Base-by-base conservation (phyloP, 2,329 filamentous ascomycete species). In the Pseudopyrenochaeta lycopersici region DNA sequence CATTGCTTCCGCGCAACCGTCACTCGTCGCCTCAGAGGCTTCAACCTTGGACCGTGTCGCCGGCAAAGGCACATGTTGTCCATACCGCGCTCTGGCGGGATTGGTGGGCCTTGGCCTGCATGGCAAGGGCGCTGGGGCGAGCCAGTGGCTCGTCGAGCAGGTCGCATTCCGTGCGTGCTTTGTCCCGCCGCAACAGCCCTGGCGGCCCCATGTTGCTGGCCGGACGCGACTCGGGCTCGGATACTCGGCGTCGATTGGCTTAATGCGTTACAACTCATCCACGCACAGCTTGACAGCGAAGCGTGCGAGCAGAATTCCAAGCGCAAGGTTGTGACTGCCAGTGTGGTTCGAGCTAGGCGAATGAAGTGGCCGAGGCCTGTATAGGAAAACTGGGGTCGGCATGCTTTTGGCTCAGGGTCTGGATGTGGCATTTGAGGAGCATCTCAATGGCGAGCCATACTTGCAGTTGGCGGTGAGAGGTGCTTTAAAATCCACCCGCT, bases 261-360 rank as follows among this genome's bases (percentile, higher is more conserved):
- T 49, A n/a, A 17, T 46, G 49, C 41, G 21, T 36, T 43, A 48
- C 56, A 59, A 43, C 56, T 47, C 56, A 59, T 49, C 52, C 45
- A 32, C 51, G 39, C 53, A 46, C 7, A 14, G 42, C 27, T 44
- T 57, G 57, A 57, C 57, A 60, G 49, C 57, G 44, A 54, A 60
- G 54, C 40, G 40, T 42, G 40, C 27, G 36, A 39, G 18, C 9
- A 18, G 9, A 20, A 18, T 20, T 27, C 23, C 23, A 27, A 9
- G 23, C 9, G 23, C 23, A 27, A 27, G 23, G 23, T 27, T 27
- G 23, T 27, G 23, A 27, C 9, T 4, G 23, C 23, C 23, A 4
- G 9, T 27, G 4, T 27, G 23, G 23, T 27, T 27, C 23, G 23
- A 20, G 10, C 21, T 39, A 36, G 36, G 36, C 20, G 36, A 39